Percentiles rank a stretch among this genome's conserved stretches.
phyloP scores from a whole-genome alignment of 768 basidiomycete species.

The Xerocomus potaroensis region DNA sequence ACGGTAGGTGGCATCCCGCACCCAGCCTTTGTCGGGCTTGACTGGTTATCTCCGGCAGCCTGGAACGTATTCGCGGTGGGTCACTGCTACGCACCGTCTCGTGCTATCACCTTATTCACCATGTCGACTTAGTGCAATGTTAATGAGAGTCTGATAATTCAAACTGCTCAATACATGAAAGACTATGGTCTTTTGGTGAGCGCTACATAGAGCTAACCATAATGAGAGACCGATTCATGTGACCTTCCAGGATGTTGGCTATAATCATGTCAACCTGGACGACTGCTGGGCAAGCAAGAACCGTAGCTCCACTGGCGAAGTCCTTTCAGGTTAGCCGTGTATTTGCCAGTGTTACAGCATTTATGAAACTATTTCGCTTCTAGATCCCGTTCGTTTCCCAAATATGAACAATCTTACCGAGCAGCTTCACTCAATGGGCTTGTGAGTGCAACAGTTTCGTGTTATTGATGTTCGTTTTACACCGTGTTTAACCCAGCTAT shows the following conservation, averaged over 20 bases:
- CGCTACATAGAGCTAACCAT: background rate
- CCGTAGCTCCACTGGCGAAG: conserved; percentile 46
- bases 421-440: conserved; percentile 49
- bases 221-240: conserved; percentile 1
- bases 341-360: background rate
- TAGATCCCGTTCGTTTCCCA: conserved; percentile 49
- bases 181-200: conserved; percentile 46
- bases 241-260: conserved; percentile 50
- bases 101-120: background rate
- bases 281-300: conserved; percentile 61
- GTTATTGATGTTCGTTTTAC: conserved; percentile 2
- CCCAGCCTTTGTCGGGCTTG: background rate
- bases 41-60: conserved; percentile 33
- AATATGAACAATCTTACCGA: conserved; percentile 54
- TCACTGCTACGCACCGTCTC: background rate
- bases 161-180: conserved; percentile 49
- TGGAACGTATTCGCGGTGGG: conserved; percentile 64
- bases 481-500: conserved; percentile 32
- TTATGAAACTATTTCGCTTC: background rate
- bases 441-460: conserved; percentile 36
- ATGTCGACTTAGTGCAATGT: conserved; percentile 46
- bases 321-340: conserved; percentile 46
- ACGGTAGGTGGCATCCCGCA: conserved; percentile 16
- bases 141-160: conserved; percentile 46
- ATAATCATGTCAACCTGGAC: conserved; percentile 56